phyloP scores from a whole-genome alignment of 1,139 yeast species.

The Kurtzmaniella quercitrusa region DNA sequence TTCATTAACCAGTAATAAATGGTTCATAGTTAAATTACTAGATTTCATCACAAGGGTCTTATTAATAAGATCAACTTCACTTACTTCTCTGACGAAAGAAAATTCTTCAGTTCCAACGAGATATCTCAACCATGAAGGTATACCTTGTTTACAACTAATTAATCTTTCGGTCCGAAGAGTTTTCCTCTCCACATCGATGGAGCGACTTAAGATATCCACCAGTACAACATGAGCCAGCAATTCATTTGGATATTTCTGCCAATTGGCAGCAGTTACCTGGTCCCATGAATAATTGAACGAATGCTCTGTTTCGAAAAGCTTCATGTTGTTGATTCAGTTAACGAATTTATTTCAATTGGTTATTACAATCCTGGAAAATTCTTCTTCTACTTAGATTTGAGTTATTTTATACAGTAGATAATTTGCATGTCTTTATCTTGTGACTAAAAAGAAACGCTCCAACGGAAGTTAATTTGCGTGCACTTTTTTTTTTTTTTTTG shows the following conservation, averaged over 20 bases:
- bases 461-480: too few relatives aligned
- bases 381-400: too few relatives aligned
- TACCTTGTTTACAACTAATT: constrained; percentile 83
- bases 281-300: constrained; percentile 85
- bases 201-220: constrained; percentile 80
- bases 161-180: constrained; percentile 77
- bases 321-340: constrained; percentile 43
- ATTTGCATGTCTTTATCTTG: too few relatives aligned
- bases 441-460: too few relatives aligned
- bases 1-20: constrained; percentile 76
- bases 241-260: constrained; percentile 96
- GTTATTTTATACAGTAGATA: too few relatives aligned
- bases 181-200: constrained; percentile 51
- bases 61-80: constrained; percentile 69
- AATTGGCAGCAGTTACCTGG: constrained; percentile 91
- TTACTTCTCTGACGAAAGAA: constrained; percentile 84
- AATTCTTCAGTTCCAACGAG: constrained; percentile 71
- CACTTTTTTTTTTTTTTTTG: too few relatives aligned
- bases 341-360: too few relatives aligned
- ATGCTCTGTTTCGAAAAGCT: constrained; percentile 67
- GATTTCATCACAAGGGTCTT: constrained; percentile 75
- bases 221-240: constrained; percentile 91
- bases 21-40: constrained; percentile 80
- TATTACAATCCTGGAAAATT: too few relatives aligned
- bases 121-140: constrained; percentile 76